Evolutionary conservation across 2,329 filamentous ascomycete species (phyloP).

Genomic region (Fusarium miscanthi): DNA sequence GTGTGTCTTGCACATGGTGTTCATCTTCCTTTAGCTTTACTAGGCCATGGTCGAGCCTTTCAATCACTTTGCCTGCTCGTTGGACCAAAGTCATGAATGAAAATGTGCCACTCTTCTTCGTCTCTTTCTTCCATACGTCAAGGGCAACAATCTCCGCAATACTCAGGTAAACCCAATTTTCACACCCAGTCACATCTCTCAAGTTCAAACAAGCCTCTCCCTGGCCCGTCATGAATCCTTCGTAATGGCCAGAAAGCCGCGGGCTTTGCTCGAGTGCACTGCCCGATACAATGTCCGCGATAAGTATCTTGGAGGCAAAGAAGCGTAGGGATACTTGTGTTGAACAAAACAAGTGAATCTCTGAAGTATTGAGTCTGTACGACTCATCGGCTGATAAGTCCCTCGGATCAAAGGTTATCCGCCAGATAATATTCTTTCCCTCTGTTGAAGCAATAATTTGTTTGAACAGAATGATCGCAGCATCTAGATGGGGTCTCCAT

Average conservation of each 20-base stretch:
- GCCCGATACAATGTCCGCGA: constrained; percentile 23
- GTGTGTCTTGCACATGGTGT: accelerated
- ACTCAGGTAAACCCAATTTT: constrained; percentile 5
- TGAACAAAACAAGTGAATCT: not conserved
- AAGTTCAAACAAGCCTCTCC: not conserved
- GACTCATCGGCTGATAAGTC: not conserved
- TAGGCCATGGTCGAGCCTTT: not conserved
- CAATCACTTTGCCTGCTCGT: not conserved
- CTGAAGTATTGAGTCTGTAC: not conserved
- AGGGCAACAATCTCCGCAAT: not conserved
- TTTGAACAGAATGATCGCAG: not conserved
- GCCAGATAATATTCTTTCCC: not conserved
- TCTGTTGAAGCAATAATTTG: not conserved
- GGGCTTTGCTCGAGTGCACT: not conserved
- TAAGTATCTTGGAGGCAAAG: constrained; percentile 50
- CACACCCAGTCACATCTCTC: constrained; percentile 2
- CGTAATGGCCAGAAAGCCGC: not conserved
- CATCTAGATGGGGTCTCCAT: not conserved
- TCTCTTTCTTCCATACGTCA: constrained; percentile 2
- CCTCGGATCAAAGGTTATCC: not conserved
- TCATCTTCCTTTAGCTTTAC: not conserved
- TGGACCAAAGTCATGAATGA: not conserved
- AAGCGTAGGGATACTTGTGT: constrained; percentile 53
- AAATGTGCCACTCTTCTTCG: not conserved
- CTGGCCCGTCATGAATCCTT: not conserved